Percentiles rank a stretch among this genome's conserved stretches.
These are phyloP conservation scores for Daldinia sp. DNA, from an alignment of 2,329 filamentous ascomycete genomes.

Conservation along the genomic window DNA sequence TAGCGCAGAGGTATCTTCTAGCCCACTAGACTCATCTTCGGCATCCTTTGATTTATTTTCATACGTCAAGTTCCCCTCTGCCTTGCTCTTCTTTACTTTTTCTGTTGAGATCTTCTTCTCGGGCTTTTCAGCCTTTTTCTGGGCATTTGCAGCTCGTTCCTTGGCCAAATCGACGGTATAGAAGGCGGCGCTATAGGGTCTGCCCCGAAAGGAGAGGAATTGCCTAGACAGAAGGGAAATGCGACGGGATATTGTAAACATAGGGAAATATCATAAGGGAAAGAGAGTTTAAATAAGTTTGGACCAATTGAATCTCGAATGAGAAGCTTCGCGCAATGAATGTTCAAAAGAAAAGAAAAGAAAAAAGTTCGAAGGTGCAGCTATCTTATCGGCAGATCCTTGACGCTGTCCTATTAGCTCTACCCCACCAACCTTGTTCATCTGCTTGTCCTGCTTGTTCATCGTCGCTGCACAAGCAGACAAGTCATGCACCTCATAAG, in stretches of 20 bases:
- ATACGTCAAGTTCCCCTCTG: conserved; percentile 28
- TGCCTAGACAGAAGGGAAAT: not conserved
- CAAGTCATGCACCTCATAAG: not conserved
- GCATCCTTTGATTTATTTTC: conserved; percentile 9
- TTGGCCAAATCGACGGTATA: conserved; percentile 39
- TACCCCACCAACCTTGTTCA: not conserved
- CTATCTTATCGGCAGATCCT: not conserved
- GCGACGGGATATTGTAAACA: not conserved
- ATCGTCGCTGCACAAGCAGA: not conserved
- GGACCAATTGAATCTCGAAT: not conserved
- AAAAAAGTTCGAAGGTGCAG: not conserved
- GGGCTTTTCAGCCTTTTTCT: conserved; percentile 29
- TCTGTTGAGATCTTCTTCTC: conserved; percentile 37
- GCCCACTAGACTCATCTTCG: not conserved
- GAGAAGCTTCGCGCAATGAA: not conserved
- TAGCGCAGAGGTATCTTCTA: not conserved
- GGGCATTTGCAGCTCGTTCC: conserved; percentile 34
- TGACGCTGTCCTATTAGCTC: not conserved
- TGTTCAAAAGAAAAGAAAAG: not conserved
- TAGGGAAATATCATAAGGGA: not conserved
- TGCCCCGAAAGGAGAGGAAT: not conserved
- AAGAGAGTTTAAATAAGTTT: not conserved
- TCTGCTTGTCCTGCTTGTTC: too few relatives aligned
- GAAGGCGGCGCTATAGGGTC: not conserved
- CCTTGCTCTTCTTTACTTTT: conserved; percentile 38